Percentiles rank a stretch among this genome's conserved stretches.
Conservation (phyloP, 2,329 filamentous ascomycete species). For the Alternaria hordeiaustralica region DNA sequence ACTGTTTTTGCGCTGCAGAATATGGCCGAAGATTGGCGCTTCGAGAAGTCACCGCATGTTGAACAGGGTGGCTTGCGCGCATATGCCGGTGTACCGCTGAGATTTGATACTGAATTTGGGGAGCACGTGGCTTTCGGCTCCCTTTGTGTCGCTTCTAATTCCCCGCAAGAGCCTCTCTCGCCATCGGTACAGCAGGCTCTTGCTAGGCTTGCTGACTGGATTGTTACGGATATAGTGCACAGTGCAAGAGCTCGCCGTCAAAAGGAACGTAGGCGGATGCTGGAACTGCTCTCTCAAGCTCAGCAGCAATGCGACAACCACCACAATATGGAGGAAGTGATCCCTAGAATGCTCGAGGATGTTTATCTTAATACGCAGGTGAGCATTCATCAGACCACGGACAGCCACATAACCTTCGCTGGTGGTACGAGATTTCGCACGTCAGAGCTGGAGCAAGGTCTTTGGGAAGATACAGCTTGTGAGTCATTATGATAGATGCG, state of each 20-base stretch:
- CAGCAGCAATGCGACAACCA: slow-evolving; percentile 28
- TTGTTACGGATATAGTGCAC: slow-evolving; percentile 53
- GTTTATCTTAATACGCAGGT: slow-evolving; percentile 47
- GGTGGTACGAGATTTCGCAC: slow-evolving; percentile 34
- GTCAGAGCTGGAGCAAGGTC: slow-evolving; percentile 44
- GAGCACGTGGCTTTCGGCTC: slow-evolving; percentile 52
- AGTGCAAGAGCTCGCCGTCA: slow-evolving; percentile 49
- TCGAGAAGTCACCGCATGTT: slow-evolving; percentile 51
- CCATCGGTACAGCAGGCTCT: slow-evolving; percentile 42
- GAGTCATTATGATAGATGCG: neutral
- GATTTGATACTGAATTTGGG: slow-evolving; percentile 50
- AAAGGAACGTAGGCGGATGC: slow-evolving; percentile 49
- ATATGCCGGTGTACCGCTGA: slow-evolving; percentile 53
- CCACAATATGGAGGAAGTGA: slow-evolving; percentile 27
- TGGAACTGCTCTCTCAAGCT: slow-evolving; percentile 41
- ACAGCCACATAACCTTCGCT: slow-evolving; percentile 32
- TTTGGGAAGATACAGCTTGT: slow-evolving; percentile 54
- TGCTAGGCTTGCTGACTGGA: slow-evolving; percentile 48
- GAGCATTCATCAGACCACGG: slow-evolving; percentile 31
- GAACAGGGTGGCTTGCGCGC: slow-evolving; percentile 49
- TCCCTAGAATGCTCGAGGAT: slow-evolving; percentile 39
- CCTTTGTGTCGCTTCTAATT: slow-evolving; percentile 53
- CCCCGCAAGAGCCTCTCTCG: slow-evolving; percentile 41
- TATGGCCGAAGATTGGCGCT: slow-evolving; percentile 56
- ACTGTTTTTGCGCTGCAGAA: slow-evolving; percentile 52